phyloP scores from a whole-genome alignment of 345 rosid genomes.

The Eucalyptus lansdowneana region DNA sequence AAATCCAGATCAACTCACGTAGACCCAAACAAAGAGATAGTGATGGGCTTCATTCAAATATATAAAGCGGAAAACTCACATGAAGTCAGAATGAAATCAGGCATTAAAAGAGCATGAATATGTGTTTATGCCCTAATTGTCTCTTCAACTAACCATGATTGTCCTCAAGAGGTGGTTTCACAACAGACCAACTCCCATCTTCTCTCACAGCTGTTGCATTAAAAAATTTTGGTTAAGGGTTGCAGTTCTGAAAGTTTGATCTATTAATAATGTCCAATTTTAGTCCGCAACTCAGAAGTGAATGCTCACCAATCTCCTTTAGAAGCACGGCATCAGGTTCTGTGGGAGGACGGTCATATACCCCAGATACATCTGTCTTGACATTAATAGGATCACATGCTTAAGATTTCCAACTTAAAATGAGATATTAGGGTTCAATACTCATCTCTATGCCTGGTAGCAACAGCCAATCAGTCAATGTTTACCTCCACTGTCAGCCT shows the following conservation, averaged over 20 bases:
- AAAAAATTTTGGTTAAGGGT: neutral
- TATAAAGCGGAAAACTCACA: neutral
- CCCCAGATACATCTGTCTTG: conserved; percentile 86
- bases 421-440: neutral
- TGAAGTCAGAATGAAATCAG: neutral
- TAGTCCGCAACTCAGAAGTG: neutral
- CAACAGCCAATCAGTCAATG: neutral
- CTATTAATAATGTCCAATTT: neutral
- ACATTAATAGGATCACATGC: conserved; percentile 24
- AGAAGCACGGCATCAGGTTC: conserved; percentile 64
- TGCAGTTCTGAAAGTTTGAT: neutral
- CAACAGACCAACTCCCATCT: conserved; percentile 75
- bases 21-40: neutral
- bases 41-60: neutral
- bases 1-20: neutral
- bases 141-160: conserved; percentile 38
- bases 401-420: neutral
- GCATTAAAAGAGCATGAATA: neutral
- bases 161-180: conserved; percentile 33
- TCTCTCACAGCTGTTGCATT: conserved; percentile 49
- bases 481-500: neutral
- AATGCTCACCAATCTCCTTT: conserved; percentile 67
- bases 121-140: neutral
- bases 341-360: conserved; percentile 79
- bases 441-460: neutral